Evolutionary conservation across 1,139 yeast genomes (phyloP).

Genomic region (Hyphopichia khmerensis): DNA sequence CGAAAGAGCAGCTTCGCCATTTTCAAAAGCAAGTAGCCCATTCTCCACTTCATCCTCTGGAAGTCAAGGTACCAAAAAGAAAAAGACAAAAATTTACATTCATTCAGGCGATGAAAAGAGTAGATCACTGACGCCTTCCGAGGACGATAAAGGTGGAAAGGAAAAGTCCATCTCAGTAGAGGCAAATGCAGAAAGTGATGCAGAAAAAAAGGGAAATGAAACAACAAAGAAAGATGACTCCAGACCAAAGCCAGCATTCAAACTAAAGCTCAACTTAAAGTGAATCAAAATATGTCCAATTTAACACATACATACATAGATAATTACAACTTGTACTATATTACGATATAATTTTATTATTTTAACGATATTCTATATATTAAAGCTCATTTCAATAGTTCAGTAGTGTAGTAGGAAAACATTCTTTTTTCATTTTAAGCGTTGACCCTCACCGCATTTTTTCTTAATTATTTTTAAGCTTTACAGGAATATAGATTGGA

Average conservation of each 20-base stretch:
- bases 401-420: too few relatives aligned
- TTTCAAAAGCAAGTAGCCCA: conserved; percentile 23
- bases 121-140: conserved; percentile 4
- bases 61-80: conserved; percentile 9
- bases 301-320: conserved; percentile 1
- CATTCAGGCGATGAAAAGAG: conserved; percentile 14
- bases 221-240: background rate
- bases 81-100: conserved; percentile 23
- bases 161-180: background rate
- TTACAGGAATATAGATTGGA: too few relatives aligned
- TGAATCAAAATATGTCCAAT: conserved; percentile 5
- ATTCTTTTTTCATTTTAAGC: too few relatives aligned
- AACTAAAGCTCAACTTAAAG: conserved; percentile 23
- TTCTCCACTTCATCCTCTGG: conserved; percentile 11
- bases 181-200: background rate
- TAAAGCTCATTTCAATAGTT: too few relatives aligned
- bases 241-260: conserved; percentile 15
- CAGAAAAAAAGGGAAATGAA: background rate
- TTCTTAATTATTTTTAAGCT: too few relatives aligned
- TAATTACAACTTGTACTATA: conserved; percentile 1
- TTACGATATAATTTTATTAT: background rate
- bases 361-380: too few relatives aligned
- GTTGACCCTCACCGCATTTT: too few relatives aligned
- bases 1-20: conserved; percentile 12
- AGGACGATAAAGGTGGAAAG: background rate